Conservation (phyloP, 2,329 filamentous ascomycete species). For the Seiridium unicorne region DNA sequence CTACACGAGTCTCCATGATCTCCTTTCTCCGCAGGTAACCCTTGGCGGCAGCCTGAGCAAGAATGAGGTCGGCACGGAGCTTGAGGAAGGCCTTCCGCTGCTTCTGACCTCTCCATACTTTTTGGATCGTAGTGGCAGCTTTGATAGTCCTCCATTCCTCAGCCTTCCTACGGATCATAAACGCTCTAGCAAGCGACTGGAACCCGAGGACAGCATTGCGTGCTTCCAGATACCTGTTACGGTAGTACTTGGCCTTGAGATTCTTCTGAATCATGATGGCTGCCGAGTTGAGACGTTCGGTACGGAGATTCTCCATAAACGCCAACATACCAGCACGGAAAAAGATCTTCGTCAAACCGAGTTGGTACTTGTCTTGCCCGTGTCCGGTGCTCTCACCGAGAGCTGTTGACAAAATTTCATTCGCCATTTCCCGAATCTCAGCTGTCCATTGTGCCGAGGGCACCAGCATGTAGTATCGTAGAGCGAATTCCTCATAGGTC, state of each 20-base stretch:
- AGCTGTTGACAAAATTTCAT: constrained; percentile 85
- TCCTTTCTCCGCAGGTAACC: constrained; percentile 87
- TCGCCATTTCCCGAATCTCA: constrained; percentile 91
- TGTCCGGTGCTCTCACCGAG: constrained; percentile 74
- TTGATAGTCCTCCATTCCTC: constrained; percentile 80
- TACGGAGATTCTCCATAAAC: constrained; percentile 92
- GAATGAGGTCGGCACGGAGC: constrained; percentile 79
- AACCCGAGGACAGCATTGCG: constrained; percentile 76
- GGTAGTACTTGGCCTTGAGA: constrained; percentile 90
- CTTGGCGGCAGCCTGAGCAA: constrained; percentile 87
- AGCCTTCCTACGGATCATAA: constrained; percentile 72
- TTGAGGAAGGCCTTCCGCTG: constrained; percentile 77
- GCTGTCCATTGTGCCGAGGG: constrained; percentile 87
- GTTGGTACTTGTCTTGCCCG: constrained; percentile 89
- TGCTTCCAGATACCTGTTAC: constrained; percentile 84
- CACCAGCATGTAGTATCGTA: constrained; percentile 97
- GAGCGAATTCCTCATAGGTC: constrained; percentile 98
- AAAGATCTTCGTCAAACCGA: constrained; percentile 98
- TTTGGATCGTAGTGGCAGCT: constrained; percentile 91
- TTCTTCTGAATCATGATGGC: constrained; percentile 99
- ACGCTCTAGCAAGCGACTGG: constrained; percentile 76
- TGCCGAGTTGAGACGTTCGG: constrained; percentile 85
- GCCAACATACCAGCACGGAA: constrained; percentile 99
- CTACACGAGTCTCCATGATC: constrained; percentile 90
- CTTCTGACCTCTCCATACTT: constrained; percentile 91